A percentile compares a stretch with the other conserved stretches of the same genome.
Conservation (phyloP, 805 yeast species). For the Myxozyma sirexii region DNA sequence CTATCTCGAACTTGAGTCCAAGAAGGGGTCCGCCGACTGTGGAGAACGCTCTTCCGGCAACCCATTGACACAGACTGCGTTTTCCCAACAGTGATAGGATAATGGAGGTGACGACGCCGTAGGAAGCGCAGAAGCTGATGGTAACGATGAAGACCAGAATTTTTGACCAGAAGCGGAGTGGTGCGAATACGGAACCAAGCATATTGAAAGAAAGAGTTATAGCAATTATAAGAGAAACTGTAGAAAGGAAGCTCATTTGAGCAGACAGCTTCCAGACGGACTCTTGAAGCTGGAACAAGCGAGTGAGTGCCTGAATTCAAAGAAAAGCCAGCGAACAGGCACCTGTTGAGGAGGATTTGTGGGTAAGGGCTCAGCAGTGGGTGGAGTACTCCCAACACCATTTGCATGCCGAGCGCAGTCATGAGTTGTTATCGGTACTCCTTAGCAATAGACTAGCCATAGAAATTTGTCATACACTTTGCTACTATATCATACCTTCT, state of each 20-base stretch:
- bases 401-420: no score
- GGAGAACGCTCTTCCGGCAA: slow-evolving; percentile 84
- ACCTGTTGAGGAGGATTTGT: background rate
- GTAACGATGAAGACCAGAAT: slow-evolving; percentile 39
- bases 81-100: slow-evolving; percentile 68
- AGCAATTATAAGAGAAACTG: slow-evolving; percentile 12
- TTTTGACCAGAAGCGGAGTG: slow-evolving; percentile 43
- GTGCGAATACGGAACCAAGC: slow-evolving; percentile 38
- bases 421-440: no score
- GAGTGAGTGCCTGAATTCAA: no score
- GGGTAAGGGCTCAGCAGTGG: background rate
- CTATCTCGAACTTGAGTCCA: slow-evolving; percentile 71
- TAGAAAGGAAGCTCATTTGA: slow-evolving; percentile 31
- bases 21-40: slow-evolving; percentile 58
- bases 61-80: slow-evolving; percentile 80
- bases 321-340: no score
- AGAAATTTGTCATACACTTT: no score
- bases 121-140: slow-evolving; percentile 41
- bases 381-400: no score
- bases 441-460: no score
- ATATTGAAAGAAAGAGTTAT: slow-evolving; percentile 21
- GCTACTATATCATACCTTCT: no score
- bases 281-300: no score
- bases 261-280: background rate
- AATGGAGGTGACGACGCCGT: slow-evolving; percentile 67